Percentiles rank a stretch among this genome's conserved stretches.
These are phyloP conservation scores for Boletus rubescentipes DNA, from an alignment of 768 basidiomycete genomes.

Conservation along the genomic window DNA sequence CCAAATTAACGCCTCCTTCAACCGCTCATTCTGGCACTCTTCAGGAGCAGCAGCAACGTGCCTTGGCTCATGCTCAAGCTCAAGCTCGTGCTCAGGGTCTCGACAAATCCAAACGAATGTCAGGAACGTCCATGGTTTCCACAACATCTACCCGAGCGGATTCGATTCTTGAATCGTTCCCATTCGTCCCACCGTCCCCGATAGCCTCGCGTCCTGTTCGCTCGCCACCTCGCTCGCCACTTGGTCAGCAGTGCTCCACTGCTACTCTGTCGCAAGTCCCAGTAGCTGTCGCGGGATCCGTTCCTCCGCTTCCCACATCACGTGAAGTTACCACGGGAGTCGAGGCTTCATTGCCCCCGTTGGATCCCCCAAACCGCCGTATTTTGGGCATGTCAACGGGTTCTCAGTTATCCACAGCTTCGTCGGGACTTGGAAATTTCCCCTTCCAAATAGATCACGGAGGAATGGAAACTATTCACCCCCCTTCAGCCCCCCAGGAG, in stretches of 20 bases:
- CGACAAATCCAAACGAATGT: slow-evolving; percentile 48
- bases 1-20: slow-evolving; percentile 54
- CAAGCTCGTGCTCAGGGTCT: slow-evolving; percentile 54
- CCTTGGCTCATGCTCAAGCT: slow-evolving; percentile 60
- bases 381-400: slow-evolving; percentile 71
- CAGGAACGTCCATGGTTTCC: slow-evolving; percentile 65
- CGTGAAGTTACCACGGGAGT: slow-evolving; percentile 21
- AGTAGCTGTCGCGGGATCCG: neutral
- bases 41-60: slow-evolving; percentile 68
- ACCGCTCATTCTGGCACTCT: slow-evolving; percentile 37
- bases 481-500: slow-evolving; percentile 38
- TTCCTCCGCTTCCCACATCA: neutral
- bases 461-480: slow-evolving; percentile 32
- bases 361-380: slow-evolving; percentile 51
- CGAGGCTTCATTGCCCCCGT: slow-evolving; percentile 35
- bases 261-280: slow-evolving; percentile 14
- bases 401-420: slow-evolving; percentile 75
- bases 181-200: slow-evolving; percentile 86
- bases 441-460: slow-evolving; percentile 83
- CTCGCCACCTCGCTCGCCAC: slow-evolving; percentile 73
- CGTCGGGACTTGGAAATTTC: slow-evolving; percentile 81
- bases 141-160: slow-evolving; percentile 73
- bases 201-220: slow-evolving; percentile 79
- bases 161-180: slow-evolving; percentile 84
- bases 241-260: slow-evolving; percentile 55